phyloP scores from a whole-genome alignment of 345 rosid species.

The Arabis hirsuta region DNA sequence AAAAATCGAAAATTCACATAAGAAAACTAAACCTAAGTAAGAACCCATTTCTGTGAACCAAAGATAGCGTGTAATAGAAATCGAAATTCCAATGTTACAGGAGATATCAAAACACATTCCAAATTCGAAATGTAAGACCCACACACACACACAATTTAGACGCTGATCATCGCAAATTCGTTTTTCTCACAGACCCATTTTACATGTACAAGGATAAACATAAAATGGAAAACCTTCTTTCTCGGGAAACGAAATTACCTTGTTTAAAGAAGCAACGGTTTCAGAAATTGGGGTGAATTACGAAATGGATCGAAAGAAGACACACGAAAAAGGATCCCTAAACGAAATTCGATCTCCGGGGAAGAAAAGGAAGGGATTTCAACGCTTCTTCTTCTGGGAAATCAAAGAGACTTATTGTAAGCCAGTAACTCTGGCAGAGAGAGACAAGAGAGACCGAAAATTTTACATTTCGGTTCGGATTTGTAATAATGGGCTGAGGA shows the following conservation, averaged over 20 bases:
- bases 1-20: neutral
- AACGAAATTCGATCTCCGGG: slow-evolving; percentile 16
- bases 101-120: slow-evolving; percentile 35
- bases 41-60: slow-evolving; percentile 13
- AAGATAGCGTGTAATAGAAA: slow-evolving; percentile 20
- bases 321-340: slow-evolving; percentile 13
- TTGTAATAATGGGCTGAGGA: slow-evolving; percentile 29
- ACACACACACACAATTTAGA: neutral
- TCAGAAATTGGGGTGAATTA: neutral
- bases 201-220: slow-evolving; percentile 4
- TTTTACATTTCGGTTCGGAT: slow-evolving; percentile 30
- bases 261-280: neutral
- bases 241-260: slow-evolving; percentile 33
- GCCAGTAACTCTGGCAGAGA: slow-evolving; percentile 24
- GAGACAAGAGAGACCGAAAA: slow-evolving; percentile 7
- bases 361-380: slow-evolving; percentile 31
- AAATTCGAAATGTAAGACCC: slow-evolving; percentile 22
- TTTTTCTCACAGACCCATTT: neutral
- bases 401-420: slow-evolving; percentile 37
- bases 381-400: slow-evolving; percentile 38
- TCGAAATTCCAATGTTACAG: slow-evolving; percentile 25
- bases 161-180: slow-evolving; percentile 23
- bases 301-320: slow-evolving; percentile 32
- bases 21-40: slow-evolving; percentile 28
- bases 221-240: neutral